These are phyloP conservation scores for Ophiosphaerella narmari DNA, from an alignment of 2,329 filamentous ascomycete species.

Conservation along the genomic window DNA sequence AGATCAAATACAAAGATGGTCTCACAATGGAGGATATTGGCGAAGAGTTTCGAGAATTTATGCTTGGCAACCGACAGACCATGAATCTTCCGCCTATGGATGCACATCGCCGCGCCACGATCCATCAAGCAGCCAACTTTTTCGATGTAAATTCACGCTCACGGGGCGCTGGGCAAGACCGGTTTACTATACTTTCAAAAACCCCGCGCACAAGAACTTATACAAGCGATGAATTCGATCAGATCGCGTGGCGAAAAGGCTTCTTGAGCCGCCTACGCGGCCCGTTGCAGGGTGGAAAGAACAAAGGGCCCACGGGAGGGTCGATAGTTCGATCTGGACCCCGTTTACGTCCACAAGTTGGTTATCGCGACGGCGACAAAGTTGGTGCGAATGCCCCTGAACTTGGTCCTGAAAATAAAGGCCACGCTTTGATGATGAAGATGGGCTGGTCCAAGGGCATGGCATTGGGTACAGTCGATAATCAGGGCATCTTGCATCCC, in stretches of 20 bases:
- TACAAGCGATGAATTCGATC: conserved; percentile 58
- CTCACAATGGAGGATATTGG: conserved; percentile 73
- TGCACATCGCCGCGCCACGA: conserved; percentile 72
- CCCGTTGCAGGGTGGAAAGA: conserved; percentile 12
- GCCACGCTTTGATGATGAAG: conserved; percentile 86
- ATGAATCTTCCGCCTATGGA: conserved; percentile 83
- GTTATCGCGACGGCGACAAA: conserved; percentile 81
- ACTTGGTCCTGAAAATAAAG: conserved; percentile 79
- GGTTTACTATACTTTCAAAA: conserved; percentile 79
- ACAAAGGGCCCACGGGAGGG: conserved; percentile 3
- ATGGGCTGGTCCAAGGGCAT: conserved; percentile 96
- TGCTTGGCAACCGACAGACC: conserved; percentile 67
- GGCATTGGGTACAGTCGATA: conserved; percentile 78
- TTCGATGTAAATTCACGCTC: conserved; percentile 86
- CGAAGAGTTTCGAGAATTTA: conserved; percentile 72
- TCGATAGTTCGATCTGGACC: conserved; percentile 16
- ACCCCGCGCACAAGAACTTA: conserved; percentile 69
- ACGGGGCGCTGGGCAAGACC: conserved; percentile 70
- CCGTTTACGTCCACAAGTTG: conserved; percentile 21
- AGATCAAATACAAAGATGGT: conserved; percentile 72
- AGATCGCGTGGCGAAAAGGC: conserved; percentile 55
- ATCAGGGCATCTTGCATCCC: conserved; percentile 86
- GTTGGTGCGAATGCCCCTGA: conserved; percentile 86
- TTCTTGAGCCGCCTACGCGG: conserved; percentile 47
- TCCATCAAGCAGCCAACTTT: conserved; percentile 77